Evolutionary conservation across 2,329 filamentous ascomycete species (phyloP).

Genomic region (Diaporthe citriasiana): DNA sequence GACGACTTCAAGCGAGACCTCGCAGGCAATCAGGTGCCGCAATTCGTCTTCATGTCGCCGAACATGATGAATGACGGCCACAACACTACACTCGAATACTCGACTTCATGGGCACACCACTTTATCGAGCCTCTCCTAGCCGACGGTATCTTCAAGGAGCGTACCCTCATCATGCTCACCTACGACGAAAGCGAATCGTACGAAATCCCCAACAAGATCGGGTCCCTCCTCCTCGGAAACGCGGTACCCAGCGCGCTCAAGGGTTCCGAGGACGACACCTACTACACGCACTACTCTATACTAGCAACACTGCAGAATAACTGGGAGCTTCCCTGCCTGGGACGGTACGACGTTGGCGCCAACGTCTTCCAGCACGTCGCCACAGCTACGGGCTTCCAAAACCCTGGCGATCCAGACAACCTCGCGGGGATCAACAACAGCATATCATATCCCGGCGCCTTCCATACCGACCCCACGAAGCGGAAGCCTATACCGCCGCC

Average conservation of each 20-base stretch:
- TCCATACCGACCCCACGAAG: conserved; percentile 54
- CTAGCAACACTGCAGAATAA: conserved; percentile 58
- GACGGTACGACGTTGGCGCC: conserved; percentile 58
- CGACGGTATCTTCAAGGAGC: conserved; percentile 64
- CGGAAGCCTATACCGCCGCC: conserved; percentile 55
- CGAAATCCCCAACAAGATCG: conserved; percentile 65
- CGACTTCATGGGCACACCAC: conserved; percentile 64
- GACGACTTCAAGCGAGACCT: conserved; percentile 72
- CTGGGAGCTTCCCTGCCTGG: conserved; percentile 58
- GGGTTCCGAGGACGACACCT: conserved; percentile 65
- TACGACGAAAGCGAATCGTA: conserved; percentile 72
- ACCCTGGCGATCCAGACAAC: conserved; percentile 55
- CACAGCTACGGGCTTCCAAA: conserved; percentile 44
- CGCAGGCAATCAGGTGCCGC: conserved; percentile 68
- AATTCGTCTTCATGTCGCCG: conserved; percentile 75
- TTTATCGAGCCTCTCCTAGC: conserved; percentile 68
- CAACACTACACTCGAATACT: conserved; percentile 65
- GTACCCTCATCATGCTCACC: conserved; percentile 69
- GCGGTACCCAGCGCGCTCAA: conserved; percentile 62
- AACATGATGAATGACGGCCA: conserved; percentile 78
- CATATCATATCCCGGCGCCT: conserved; percentile 58
- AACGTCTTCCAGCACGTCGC: conserved; percentile 49
- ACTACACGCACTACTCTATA: conserved; percentile 62
- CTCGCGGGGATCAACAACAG: conserved; percentile 54
- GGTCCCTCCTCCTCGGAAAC: conserved; percentile 67